Conservation (phyloP, 2,329 filamentous ascomycete genomes). For the Bimuria novae-zelandiae region DNA sequence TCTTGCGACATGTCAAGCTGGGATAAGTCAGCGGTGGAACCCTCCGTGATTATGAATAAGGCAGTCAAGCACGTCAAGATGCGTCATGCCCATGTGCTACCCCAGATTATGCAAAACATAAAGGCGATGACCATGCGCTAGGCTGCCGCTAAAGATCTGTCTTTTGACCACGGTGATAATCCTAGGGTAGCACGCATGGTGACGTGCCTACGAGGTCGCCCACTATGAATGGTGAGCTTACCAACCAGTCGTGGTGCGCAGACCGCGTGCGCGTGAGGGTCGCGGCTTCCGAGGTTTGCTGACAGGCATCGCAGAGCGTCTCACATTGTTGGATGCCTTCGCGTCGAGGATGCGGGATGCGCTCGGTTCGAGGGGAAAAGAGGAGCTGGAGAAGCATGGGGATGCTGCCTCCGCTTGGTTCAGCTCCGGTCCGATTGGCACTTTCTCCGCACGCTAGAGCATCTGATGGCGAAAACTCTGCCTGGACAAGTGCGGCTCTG, state of each 20-base stretch:
- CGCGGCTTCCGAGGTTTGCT: conserved; percentile 44
- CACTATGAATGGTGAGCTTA: conserved; percentile 39
- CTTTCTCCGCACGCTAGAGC: conserved; percentile 1
- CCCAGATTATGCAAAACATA: too few species aligned
- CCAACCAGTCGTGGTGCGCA: conserved; percentile 53
- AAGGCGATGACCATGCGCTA: too few species aligned
- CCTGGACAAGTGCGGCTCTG: too few species aligned
- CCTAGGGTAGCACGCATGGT: too few species aligned
- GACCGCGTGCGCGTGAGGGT: conserved; percentile 50
- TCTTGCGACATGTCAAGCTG: conserved; percentile 52
- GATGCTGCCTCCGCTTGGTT: conserved; percentile 6
- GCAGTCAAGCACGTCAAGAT: too few species aligned
- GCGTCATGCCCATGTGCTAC: too few species aligned
- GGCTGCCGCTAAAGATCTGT: too few species aligned
- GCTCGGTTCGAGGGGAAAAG: conserved; percentile 25
- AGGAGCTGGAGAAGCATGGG: conserved; percentile 10
- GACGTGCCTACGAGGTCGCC: too few species aligned
- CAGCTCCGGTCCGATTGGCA: conserved; percentile 1
- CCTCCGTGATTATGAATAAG: background rate
- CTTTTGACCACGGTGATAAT: too few species aligned
- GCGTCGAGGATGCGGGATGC: conserved; percentile 28
- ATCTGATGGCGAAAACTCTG: conserved; percentile 1
- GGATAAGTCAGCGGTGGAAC: conserved; percentile 15
- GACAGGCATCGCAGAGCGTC: conserved; percentile 32
- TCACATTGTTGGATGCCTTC: conserved; percentile 31